Conservation (phyloP, 306 rosid genomes). For the Dicorynia guianensis region DNA sequence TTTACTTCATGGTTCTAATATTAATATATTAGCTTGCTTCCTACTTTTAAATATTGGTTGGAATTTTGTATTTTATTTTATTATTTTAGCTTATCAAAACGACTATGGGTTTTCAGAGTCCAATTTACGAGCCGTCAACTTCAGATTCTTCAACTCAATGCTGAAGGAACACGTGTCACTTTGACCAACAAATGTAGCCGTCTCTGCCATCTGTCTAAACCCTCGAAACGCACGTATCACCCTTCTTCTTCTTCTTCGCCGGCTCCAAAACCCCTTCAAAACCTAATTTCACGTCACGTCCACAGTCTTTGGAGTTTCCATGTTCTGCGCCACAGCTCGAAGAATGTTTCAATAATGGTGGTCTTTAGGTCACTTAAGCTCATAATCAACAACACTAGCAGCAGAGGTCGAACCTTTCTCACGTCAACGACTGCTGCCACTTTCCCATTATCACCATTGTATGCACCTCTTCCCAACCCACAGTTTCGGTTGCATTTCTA, state of each 20-base stretch:
- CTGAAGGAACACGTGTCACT: conserved; percentile 4
- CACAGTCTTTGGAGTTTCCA: neutral
- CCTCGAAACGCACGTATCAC: neutral
- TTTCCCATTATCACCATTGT: conserved; percentile 39
- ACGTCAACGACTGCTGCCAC: conserved; percentile 45
- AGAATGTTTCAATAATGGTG: conserved; percentile 62
- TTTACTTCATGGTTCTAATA: too few species aligned
- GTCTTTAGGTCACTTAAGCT: conserved; percentile 56
- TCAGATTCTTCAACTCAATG: neutral
- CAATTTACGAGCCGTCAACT: too few species aligned
- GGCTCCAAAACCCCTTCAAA: conserved; percentile 26
- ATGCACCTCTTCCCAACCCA: conserved; percentile 40
- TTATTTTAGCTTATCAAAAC: too few species aligned
- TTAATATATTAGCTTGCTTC: too few species aligned
- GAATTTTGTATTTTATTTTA: too few species aligned
- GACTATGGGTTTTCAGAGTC: too few species aligned
- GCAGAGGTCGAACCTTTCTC: conserved; percentile 56
- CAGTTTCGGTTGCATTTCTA: conserved; percentile 46
- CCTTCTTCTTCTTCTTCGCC: neutral
- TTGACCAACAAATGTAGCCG: neutral
- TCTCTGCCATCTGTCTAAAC: conserved; percentile 1
- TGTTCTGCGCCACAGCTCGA: neutral
- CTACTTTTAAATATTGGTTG: too few species aligned
- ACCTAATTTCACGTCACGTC: conserved; percentile 17
- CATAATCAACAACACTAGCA: conserved; percentile 39